Percentiles rank a stretch among this genome's conserved stretches.
phyloP scores from a whole-genome alignment of 768 basidiomycete genomes.

The Coprinopsis cinerea region DNA sequence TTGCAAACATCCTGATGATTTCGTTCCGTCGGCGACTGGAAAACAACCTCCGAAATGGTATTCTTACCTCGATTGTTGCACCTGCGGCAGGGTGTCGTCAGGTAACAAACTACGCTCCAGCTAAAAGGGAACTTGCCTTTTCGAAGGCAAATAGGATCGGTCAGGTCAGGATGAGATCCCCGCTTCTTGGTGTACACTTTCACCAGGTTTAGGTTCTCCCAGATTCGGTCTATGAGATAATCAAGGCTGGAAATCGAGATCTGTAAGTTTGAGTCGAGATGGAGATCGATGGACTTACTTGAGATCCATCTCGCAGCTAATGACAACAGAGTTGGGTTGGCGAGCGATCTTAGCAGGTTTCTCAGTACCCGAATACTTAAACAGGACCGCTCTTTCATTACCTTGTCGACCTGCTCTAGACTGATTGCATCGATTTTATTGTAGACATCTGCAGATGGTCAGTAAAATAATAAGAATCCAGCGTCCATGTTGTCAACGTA shows the following conservation, averaged over 20 bases:
- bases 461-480: background rate
- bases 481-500: conserved; percentile 27
- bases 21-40: background rate
- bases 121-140: no score
- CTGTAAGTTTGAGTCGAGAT: conserved; percentile 2
- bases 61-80: conserved; percentile 79
- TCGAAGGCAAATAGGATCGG: conserved; percentile 86
- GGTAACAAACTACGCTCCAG: no score
- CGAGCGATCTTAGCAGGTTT: no score
- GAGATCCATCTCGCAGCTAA: conserved; percentile 91
- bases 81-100: no score
- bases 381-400: no score
- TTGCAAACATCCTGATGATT: conserved; percentile 75
- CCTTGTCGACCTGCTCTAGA: conserved; percentile 78
- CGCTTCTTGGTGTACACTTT: conserved; percentile 98
- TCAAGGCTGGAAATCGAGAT: conserved; percentile 51
- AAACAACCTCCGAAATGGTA: background rate
- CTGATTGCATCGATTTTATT: conserved; percentile 95
- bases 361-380: no score
- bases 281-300: conserved; percentile 47
- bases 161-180: conserved; percentile 87
- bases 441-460: conserved; percentile 62
- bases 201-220: conserved; percentile 74
- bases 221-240: conserved; percentile 71
- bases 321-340: conserved; percentile 83